Conservation (phyloP, 805 yeast genomes). For the Dipodascopsis tothii region DNA sequence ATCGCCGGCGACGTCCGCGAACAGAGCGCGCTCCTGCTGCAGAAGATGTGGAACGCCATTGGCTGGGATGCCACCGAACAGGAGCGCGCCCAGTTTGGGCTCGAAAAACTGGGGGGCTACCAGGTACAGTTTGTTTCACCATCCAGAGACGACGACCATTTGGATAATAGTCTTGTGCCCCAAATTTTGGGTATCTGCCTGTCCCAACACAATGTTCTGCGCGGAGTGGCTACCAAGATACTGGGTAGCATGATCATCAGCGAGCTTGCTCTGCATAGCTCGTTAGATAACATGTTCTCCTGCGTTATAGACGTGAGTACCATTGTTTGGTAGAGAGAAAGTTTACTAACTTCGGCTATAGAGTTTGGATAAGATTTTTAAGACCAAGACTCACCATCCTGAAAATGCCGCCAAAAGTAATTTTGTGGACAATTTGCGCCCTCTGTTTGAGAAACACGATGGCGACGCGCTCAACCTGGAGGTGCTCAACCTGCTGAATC, state of each 20-base stretch:
- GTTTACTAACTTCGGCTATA: slow-evolving; percentile 50
- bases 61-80: slow-evolving; percentile 56
- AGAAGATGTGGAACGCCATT: slow-evolving; percentile 64
- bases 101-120: slow-evolving; percentile 58
- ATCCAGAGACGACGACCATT: slow-evolving; percentile 26
- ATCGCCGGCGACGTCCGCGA: slow-evolving; percentile 59
- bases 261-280: slow-evolving; percentile 32
- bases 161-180: slow-evolving; percentile 40
- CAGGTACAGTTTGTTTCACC: slow-evolving; percentile 59
- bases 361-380: slow-evolving; percentile 59
- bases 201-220: slow-evolving; percentile 57
- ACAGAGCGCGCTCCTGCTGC: slow-evolving; percentile 48
- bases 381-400: slow-evolving; percentile 48
- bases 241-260: slow-evolving; percentile 66
- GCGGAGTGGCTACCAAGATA: slow-evolving; percentile 54
- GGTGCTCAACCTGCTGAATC: slow-evolving; percentile 41
- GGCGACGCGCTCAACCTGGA: slow-evolving; percentile 41
- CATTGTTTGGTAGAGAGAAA: slow-evolving; percentile 32
- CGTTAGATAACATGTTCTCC: background rate
- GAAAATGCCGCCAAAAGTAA: slow-evolving; percentile 45
- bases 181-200: slow-evolving; percentile 61
- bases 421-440: slow-evolving; percentile 46
- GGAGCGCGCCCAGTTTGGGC: slow-evolving; percentile 50
- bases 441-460: slow-evolving; percentile 52
- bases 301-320: background rate